Conservation (phyloP, 441 rosid genomes). For the Sinapis alba region DNA sequence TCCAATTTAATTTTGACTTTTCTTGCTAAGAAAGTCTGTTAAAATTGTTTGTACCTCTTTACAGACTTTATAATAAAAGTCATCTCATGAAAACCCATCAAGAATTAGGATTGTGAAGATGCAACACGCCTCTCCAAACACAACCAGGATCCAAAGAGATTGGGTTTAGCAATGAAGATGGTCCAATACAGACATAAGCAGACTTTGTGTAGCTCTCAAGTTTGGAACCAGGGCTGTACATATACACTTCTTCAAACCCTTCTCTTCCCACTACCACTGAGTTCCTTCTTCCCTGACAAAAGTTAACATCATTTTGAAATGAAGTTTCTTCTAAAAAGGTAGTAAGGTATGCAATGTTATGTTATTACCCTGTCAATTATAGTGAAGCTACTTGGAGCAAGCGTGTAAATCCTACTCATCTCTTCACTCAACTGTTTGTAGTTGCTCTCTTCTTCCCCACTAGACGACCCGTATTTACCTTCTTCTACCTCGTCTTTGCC, state of each 20-base stretch:
- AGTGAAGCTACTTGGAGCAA: conserved; percentile 72
- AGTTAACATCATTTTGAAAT: not conserved
- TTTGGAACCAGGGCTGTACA: conserved; percentile 82
- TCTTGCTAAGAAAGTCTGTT: not conserved
- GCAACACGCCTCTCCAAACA: conserved; percentile 72
- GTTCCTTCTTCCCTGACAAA: conserved; percentile 80
- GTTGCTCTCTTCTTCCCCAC: conserved; percentile 68
- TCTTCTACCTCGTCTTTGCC: conserved; percentile 30
- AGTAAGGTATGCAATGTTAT: not conserved
- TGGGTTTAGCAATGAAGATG: conserved; percentile 71
- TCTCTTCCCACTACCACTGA: conserved; percentile 68
- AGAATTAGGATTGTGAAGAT: conserved; percentile 74
- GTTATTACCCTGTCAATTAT: conserved; percentile 69
- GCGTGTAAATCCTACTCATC: conserved; percentile 81
- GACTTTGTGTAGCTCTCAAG: conserved; percentile 64
- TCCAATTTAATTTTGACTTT: not conserved
- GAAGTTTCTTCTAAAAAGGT: not conserved
- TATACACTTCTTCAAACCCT: conserved; percentile 75
- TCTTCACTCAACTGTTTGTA: conserved; percentile 66
- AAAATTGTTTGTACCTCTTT: not conserved
- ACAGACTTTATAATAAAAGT: not conserved
- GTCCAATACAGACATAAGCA: conserved; percentile 73
- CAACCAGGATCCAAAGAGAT: conserved; percentile 59
- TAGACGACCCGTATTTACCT: conserved; percentile 1
- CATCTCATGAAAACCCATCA: conserved; percentile 8